Base-by-base conservation (phyloP, 441 rosid species). In the Bocquillonia castaneifolia region DNA sequence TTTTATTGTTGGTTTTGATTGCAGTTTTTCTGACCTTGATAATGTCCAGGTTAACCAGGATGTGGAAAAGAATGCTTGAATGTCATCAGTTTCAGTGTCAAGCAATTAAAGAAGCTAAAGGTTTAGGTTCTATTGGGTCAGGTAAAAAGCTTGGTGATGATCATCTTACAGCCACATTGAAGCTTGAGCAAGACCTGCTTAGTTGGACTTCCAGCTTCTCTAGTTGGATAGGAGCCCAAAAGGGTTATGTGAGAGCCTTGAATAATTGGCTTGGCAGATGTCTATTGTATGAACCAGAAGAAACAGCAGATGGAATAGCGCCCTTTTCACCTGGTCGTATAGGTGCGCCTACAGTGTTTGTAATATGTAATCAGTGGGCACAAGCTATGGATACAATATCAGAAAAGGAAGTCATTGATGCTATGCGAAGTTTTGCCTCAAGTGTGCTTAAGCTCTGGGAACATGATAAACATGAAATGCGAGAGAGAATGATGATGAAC, bases 311-410 rank as follows among this genome's bases (percentile, higher is more conserved):
- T 78, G 99, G 99, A 22, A 72, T 82, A 32, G 89, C 23, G 64
- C 98, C 98, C 65, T 90, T 88, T 74, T 94, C 99, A 31, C 99
- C 99, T 39, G 92, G 98, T 66, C 80, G 99, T 73, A 67, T 94
- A 3, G 97, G 98, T 37, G 98, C 99, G 32, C 99, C 99, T 36
- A 82, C 88, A 1, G 83, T 94, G 29, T 94, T 94, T 63, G 94
- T 92, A 47, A 87, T 94, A 57, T 94, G 99, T 77, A 79, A 94
- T 79, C 99, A 90, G 77, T 94, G 99, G 99, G 81, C 92, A 36
- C 89, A 90, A 81, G 87, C 91, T 61, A 36, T 94, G 74, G 91
- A 83, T 3, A 76, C 87, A 64, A 80, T 88, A 80, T 87, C 94
- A 5, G 98, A 92, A 78, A 88, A 80, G 81, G 96, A 88, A 86